Evolutionary conservation across 176 grass and related monocot species (phyloP).

Genomic region (Rhipidocladum racemiflorum): DNA sequence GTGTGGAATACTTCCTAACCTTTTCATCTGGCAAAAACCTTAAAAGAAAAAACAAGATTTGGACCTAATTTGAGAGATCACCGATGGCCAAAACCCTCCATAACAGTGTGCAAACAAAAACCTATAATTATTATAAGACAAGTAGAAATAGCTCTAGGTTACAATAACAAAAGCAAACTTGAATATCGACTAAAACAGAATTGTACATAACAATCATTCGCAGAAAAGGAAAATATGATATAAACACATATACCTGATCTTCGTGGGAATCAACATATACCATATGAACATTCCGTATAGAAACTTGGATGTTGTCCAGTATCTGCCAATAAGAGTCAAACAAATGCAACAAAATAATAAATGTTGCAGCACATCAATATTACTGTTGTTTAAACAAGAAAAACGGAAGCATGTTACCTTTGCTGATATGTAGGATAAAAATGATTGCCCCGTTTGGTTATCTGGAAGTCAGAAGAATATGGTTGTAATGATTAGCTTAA

Average conservation of each 20-base stretch:
- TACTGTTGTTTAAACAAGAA: constrained; percentile 31
- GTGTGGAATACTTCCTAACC: background rate
- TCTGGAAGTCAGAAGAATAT: constrained; percentile 56
- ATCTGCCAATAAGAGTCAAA: constrained; percentile 58
- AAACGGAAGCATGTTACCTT: constrained; percentile 60
- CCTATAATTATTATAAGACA: background rate
- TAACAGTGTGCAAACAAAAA: background rate
- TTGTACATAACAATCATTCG: background rate
- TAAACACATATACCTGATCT: constrained; percentile 56
- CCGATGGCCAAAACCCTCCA: background rate
- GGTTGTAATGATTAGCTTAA: constrained; percentile 13
- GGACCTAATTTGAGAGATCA: background rate
- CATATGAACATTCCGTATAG: constrained; percentile 81
- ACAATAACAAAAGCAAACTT: constrained; percentile 26
- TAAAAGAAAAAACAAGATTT: background rate
- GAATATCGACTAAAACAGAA: constrained; percentile 17
- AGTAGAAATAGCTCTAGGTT: background rate
- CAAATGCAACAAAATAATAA: constrained; percentile 19
- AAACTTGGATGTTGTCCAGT: constrained; percentile 93
- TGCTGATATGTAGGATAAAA: constrained; percentile 94
- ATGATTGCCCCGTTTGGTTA: constrained; percentile 91
- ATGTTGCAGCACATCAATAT: constrained; percentile 19
- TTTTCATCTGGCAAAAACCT: constrained; percentile 11
- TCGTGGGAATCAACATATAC: constrained; percentile 68
- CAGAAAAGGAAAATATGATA: constrained; percentile 1